A percentile compares a stretch with the other conserved stretches of the same genome.
phyloP scores from a whole-genome alignment of 768 basidiomycete species.

The Cyclocybe aegerita region DNA sequence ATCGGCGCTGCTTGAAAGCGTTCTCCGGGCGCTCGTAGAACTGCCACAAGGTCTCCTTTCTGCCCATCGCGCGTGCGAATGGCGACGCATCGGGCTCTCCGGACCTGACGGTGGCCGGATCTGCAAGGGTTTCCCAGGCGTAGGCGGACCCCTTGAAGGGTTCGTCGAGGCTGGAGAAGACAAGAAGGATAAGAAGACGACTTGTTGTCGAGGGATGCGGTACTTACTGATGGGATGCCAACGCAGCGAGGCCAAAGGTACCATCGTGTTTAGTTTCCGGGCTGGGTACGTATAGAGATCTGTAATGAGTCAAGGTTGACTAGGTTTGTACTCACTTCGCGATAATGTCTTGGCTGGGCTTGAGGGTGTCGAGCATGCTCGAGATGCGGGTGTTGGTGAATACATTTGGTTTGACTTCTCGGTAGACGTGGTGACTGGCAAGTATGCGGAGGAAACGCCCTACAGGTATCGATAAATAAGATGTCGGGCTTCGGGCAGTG shows the following conservation, averaged over 20 bases:
- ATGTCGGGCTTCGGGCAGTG: neutral
- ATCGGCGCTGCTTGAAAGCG: constrained; percentile 23
- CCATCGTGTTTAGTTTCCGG: constrained; percentile 25
- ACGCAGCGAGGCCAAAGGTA: constrained; percentile 25
- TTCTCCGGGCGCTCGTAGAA: constrained; percentile 21
- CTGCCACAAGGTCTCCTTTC: constrained; percentile 17
- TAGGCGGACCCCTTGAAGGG: constrained; percentile 23
- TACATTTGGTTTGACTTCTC: constrained; percentile 33
- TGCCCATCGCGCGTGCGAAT: constrained; percentile 18
- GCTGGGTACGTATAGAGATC: constrained; percentile 9
- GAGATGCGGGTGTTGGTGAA: constrained; percentile 36
- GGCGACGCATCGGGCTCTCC: constrained; percentile 15
- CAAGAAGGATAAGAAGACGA: neutral
- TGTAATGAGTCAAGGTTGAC: neutral
- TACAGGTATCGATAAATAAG: neutral
- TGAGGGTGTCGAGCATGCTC: constrained; percentile 27
- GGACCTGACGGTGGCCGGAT: constrained; percentile 19
- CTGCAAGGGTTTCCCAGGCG: constrained; percentile 23
- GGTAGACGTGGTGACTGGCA: constrained; percentile 33
- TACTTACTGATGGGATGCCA: constrained; percentile 22
- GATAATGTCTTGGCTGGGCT: constrained; percentile 24
- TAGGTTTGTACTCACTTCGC: constrained; percentile 17
- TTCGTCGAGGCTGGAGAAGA: constrained; percentile 19
- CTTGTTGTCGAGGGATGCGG: neutral
- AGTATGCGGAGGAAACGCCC: constrained; percentile 31